phyloP scores from a whole-genome alignment of 208 protist species.

The Crithidia thermophila region DNA sequence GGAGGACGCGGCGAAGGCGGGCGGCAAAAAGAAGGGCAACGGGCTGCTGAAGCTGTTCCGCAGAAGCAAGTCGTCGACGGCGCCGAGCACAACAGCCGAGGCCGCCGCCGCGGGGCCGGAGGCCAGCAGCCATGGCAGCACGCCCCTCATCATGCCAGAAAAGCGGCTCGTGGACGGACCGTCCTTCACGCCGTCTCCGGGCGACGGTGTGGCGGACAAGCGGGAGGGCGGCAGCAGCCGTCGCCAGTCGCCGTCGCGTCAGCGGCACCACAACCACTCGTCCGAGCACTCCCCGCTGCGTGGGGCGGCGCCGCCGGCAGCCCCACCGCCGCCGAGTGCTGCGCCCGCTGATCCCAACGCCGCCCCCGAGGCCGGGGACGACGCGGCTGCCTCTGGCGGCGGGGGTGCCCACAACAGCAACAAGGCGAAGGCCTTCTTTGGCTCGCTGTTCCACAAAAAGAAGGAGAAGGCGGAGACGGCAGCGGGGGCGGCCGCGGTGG shows the following conservation, averaged over 20 bases:
- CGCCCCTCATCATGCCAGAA: slow-evolving; percentile 17
- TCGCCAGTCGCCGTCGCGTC: neutral
- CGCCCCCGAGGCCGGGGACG: slow-evolving; percentile 1
- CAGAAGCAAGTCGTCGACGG: slow-evolving; percentile 16
- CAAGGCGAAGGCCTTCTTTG: slow-evolving; percentile 33
- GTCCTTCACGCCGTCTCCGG: neutral
- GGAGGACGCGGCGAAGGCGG: neutral
- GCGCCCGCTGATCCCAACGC: neutral
- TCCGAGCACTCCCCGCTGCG: neutral
- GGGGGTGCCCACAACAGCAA: neutral
- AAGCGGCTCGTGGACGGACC: slow-evolving; percentile 9
- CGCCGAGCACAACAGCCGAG: neutral
- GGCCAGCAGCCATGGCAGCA: neutral
- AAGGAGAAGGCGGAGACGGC: slow-evolving; percentile 9
- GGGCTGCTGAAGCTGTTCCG: slow-evolving; percentile 23
- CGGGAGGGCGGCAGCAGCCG: neutral
- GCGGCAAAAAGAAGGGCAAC: slow-evolving; percentile 17
- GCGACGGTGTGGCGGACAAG: slow-evolving; percentile 3
- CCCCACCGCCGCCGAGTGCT: neutral
- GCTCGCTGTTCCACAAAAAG: slow-evolving; percentile 30
- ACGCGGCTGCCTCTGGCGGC: neutral
- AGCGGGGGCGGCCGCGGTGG: neutral
- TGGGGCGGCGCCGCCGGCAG: too few species aligned
- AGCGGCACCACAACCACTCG: slow-evolving; percentile 2
- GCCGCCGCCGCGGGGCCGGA: neutral